These are phyloP conservation scores for Globisporangium emineosum DNA, from an alignment of 352 stramenopile genomes.

Conservation along the genomic window DNA sequence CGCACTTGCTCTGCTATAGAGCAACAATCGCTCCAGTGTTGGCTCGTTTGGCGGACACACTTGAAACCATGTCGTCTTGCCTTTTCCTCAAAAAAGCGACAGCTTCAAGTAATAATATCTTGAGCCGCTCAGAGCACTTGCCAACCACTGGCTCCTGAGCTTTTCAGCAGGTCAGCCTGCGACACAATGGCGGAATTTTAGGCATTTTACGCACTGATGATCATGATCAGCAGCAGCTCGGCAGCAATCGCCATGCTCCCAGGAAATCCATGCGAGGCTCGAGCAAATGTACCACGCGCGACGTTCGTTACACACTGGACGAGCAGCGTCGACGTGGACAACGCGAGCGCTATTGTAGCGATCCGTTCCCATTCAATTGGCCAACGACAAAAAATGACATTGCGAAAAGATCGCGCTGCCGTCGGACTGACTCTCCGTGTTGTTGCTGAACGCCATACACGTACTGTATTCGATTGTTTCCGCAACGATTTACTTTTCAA, in stretches of 20 bases:
- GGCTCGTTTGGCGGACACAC: too few species aligned
- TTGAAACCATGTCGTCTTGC: too few species aligned
- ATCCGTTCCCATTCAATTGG: not conserved
- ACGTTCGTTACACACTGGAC: not conserved
- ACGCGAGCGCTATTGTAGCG: not conserved
- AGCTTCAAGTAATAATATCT: not conserved
- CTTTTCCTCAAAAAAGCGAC: slow-evolving; percentile 1
- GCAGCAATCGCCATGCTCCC: not conserved
- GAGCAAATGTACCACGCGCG: not conserved
- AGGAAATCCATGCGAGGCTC: not conserved
- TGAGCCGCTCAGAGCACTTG: not conserved
- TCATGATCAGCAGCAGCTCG: not conserved
- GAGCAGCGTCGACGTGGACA: not conserved
- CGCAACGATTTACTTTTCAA: not conserved
- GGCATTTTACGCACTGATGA: not conserved
- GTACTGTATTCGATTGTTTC: too few species aligned
- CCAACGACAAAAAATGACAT: not conserved
- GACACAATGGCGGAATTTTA: not conserved
- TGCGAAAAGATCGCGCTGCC: not conserved
- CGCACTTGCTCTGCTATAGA: too few species aligned
- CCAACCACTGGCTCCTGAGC: not conserved
- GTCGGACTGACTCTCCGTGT: not conserved
- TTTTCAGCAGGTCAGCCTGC: not conserved
- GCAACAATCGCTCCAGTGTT: too few species aligned
- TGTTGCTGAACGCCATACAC: not conserved